Evolutionary conservation across 1,284 basidiomycete genomes (phyloP).

Genomic region (Naganishia cerealis): DNA sequence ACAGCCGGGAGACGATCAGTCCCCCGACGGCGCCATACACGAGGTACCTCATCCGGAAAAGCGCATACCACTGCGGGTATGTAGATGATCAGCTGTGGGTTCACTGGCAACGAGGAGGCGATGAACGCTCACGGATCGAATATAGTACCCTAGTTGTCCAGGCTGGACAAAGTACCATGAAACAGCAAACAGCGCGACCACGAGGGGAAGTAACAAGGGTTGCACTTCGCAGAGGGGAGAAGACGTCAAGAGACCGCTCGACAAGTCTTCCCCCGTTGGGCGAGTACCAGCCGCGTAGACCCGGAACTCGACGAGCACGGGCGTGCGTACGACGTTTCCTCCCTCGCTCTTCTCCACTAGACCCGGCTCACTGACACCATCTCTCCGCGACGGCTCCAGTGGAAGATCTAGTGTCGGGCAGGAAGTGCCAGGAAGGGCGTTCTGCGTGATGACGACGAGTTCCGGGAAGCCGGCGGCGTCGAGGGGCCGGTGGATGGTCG

Average conservation of each 20-base stretch:
- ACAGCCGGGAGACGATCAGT: neutral
- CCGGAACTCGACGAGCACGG: conserved; percentile 17
- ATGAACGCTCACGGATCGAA: neutral
- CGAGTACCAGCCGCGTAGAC: neutral
- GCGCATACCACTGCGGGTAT: neutral
- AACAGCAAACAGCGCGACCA: neutral
- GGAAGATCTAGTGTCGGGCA: neutral
- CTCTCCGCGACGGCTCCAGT: neutral
- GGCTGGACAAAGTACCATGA: neutral
- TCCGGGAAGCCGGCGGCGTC: neutral
- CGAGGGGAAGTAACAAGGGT: neutral
- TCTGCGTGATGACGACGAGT: conserved; percentile 13
- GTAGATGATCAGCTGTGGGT: neutral
- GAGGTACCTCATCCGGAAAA: neutral
- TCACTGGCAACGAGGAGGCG: neutral
- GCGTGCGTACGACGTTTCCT: neutral
- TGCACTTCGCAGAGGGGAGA: neutral
- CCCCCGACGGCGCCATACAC: neutral
- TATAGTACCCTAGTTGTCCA: neutral
- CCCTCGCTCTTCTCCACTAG: neutral
- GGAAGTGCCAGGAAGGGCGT: neutral
- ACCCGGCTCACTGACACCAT: neutral
- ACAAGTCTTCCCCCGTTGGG: neutral
- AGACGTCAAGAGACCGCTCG: neutral
- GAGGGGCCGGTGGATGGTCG: conserved; percentile 9